Conservation (phyloP, 108 stramenopile species). For the Schizochytrium sp. region DNA sequence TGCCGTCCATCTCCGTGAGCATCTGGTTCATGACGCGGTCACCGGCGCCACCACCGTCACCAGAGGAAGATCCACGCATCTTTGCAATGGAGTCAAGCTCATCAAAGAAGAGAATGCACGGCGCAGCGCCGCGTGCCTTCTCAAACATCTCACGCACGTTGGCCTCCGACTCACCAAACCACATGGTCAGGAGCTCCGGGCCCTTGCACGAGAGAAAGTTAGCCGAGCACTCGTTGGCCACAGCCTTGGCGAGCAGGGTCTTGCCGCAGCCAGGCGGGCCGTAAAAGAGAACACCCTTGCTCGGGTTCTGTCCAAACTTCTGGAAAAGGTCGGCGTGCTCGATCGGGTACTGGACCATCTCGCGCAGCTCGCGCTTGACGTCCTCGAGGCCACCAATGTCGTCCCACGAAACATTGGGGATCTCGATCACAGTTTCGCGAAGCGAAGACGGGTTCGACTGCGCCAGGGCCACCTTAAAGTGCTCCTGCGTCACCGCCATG, state of each 20-base stretch:
- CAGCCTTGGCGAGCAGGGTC: constrained; percentile 99
- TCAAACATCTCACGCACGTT: constrained; percentile 99
- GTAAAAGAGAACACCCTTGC: constrained; percentile 97
- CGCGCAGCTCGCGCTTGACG: constrained; percentile 98
- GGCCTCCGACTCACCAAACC: constrained; percentile 99
- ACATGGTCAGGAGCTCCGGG: constrained; percentile 99
- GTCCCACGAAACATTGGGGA: constrained; percentile 94
- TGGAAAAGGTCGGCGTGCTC: constrained; percentile 99
- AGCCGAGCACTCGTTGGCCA: constrained; percentile 99
- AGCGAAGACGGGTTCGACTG: constrained; percentile 94
- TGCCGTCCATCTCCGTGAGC: constrained; percentile 99
- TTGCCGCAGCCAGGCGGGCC: constrained; percentile 99
- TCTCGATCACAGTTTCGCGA: constrained; percentile 97
- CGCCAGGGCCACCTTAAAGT: constrained; percentile 92
- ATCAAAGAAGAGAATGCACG: constrained; percentile 99
- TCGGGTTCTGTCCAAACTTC: constrained; percentile 97
- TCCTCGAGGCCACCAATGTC: constrained; percentile 98
- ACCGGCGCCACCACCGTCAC: constrained; percentile 99
- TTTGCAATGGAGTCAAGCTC: constrained; percentile 99
- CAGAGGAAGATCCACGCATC: constrained; percentile 77
- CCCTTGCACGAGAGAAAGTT: constrained; percentile 98
- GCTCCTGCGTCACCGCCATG: constrained; percentile 97
- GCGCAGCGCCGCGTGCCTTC: constrained; percentile 97
- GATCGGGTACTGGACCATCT: constrained; percentile 99
- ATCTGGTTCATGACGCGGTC: constrained; percentile 99